phyloP scores from a whole-genome alignment of 2,329 filamentous ascomycete genomes.

The Fusarium acutatum region DNA sequence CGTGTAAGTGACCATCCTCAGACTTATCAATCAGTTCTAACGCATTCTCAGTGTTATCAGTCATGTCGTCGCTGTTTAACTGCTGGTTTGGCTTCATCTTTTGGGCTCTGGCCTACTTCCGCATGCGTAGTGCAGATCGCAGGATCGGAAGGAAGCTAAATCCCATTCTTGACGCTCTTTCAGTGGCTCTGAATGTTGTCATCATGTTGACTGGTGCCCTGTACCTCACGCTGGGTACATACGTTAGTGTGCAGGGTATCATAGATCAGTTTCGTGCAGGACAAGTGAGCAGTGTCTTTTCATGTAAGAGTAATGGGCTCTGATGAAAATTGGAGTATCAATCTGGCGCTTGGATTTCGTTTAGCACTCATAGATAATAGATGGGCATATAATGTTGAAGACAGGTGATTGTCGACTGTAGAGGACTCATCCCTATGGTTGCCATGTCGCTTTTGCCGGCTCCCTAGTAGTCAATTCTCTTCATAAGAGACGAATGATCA shows the following conservation, averaged over 20 bases:
- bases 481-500: not conserved
- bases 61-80: conserved; percentile 88
- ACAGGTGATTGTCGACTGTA: not conserved
- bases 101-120: conserved; percentile 83
- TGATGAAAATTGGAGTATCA: conserved; percentile 40
- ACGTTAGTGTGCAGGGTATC: conserved; percentile 77
- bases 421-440: not conserved
- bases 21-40: not conserved
- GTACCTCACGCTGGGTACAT: conserved; percentile 84
- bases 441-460: too few relatives aligned
- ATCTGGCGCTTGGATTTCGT: not conserved
- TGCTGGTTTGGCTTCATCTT: conserved; percentile 97
- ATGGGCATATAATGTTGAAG: not conserved
- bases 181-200: conserved; percentile 72
- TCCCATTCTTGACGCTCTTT: conserved; percentile 57
- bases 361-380: not conserved
- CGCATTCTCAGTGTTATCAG: conserved; percentile 60
- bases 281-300: conserved; percentile 76
- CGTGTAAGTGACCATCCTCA: conserved; percentile 55
- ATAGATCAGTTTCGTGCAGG: conserved; percentile 75
- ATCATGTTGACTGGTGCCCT: conserved; percentile 79
- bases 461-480: not conserved
- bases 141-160: conserved; percentile 62
- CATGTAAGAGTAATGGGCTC: conserved; percentile 75
- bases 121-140: conserved; percentile 73